Evolutionary conservation across 2,329 filamentous ascomycete species (phyloP), one percentile per base, ranked within the genome.

Genomic region (Aspergillus latus): DNA sequence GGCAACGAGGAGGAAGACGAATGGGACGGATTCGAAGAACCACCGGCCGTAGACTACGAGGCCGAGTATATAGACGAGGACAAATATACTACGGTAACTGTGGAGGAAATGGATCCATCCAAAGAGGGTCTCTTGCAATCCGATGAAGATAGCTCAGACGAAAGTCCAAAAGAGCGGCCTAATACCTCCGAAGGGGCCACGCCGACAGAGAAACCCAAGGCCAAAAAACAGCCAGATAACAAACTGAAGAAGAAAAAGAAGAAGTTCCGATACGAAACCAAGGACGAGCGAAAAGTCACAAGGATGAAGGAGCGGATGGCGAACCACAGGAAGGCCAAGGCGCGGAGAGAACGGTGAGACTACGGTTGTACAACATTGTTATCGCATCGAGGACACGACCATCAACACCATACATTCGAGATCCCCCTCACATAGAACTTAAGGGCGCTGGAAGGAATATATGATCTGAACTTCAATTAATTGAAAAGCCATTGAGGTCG

Each of bases 61-160:
- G 92, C 93, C 64, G 92, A 97, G 73, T 99, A 97, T 75, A 84
- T 97, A 62, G 94, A 99, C 72, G 94, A 97, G 72, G 93, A 97
- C 73, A 89, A 89, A 70, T 97, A 91, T 72, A 97, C 94, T 0
- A 96, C 91, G 0, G 94, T 99, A 28, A 97, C 90, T 0, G 87
- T 99, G 1, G 93, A 97, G 72, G 88, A 89, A 9, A 91, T 99
- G 64, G 88, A 88, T 60, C 83, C 95, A 13, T 87, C 88, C 10
- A 84, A 85, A 63, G 85, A 92, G 54, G 90, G 90, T 0, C 76
- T 95, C 47, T 80, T 84, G 56, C 87, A 83, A 64, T 78, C 80
- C 2, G 73, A 70, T 39, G 62, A 66, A 49, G 65, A 72, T 52
- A 67, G 66, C 6, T 61, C 60, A 5, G 66, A 66, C 1, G 63